Evolutionary conservation across 108 stramenopile species (phyloP).

Genomic region (Discostella stelligeroides): DNA sequence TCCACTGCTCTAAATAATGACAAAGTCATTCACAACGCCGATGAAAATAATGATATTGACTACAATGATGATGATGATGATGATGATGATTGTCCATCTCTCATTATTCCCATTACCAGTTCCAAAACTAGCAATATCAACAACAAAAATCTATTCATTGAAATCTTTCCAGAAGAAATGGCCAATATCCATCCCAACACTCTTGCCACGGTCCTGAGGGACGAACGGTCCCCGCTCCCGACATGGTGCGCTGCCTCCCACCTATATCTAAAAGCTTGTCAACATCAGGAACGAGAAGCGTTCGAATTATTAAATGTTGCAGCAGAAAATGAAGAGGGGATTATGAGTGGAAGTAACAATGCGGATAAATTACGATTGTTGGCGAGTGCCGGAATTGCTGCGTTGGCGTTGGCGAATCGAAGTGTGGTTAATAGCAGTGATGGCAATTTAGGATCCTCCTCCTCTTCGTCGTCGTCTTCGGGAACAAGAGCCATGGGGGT

Average conservation of each 20-base stretch:
- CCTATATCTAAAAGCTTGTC: conserved; percentile 62
- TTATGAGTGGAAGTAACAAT: conserved; percentile 42
- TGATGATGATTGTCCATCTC: conserved; percentile 35
- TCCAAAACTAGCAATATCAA: conserved; percentile 27
- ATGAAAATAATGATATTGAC: not conserved
- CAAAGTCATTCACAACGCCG: not conserved
- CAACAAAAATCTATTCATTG: conserved; percentile 54
- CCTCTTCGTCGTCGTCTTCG: not conserved
- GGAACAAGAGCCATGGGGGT: too few species aligned
- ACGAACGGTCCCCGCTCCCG: conserved; percentile 61
- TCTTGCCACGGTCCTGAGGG: conserved; percentile 62
- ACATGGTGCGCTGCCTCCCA: conserved; percentile 75
- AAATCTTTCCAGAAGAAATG: conserved; percentile 88
- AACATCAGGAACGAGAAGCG: conserved; percentile 56
- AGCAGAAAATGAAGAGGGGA: conserved; percentile 53
- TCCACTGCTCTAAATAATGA: too few species aligned
- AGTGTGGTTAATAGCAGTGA: conserved; percentile 7
- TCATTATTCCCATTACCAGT: conserved; percentile 74
- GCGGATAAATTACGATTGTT: conserved; percentile 63
- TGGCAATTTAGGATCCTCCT: not conserved
- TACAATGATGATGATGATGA: not conserved
- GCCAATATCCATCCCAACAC: conserved; percentile 55
- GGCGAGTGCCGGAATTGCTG: conserved; percentile 80
- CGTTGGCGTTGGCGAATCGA: conserved; percentile 56
- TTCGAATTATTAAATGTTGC: conserved; percentile 66